Percentiles rank a stretch among this genome's conserved stretches.
phyloP scores from a whole-genome alignment of 495 filamentous ascomycete genomes.

The Oidiodendron maius region DNA sequence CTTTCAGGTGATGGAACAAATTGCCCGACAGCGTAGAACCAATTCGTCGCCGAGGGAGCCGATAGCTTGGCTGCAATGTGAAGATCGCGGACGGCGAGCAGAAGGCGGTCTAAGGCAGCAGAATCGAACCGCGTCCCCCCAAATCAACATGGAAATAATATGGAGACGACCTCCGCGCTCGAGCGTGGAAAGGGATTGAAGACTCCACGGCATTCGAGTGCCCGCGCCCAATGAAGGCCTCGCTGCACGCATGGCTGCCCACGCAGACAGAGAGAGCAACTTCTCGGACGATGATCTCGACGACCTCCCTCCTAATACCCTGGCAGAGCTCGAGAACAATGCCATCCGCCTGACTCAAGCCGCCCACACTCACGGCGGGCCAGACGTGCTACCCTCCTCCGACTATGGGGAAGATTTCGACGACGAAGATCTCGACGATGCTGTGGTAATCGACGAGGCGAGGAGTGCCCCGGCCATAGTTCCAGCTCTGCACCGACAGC shows the following conservation, averaged over 20 bases:
- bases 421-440: constrained; percentile 48
- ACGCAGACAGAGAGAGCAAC: constrained; percentile 45
- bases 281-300: constrained; percentile 62
- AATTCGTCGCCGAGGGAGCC: too few relatives aligned
- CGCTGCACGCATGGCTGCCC: constrained; percentile 52
- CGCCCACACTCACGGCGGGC: constrained; percentile 10
- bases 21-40: too few relatives aligned
- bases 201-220: too few relatives aligned
- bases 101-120: too few relatives aligned
- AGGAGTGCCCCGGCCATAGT: constrained; percentile 19
- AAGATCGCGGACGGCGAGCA: too few relatives aligned
- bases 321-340: constrained; percentile 49
- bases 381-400: constrained; percentile 26
- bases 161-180: too few relatives aligned
- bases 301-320: constrained; percentile 43
- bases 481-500: constrained; percentile 9
- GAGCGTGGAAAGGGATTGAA: too few relatives aligned
- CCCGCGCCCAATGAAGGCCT: constrained; percentile 35
- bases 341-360: constrained; percentile 47
- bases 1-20: too few relatives aligned
- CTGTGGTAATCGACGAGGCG: constrained; percentile 31
- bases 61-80: too few relatives aligned
- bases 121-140: too few relatives aligned
- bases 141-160: too few relatives aligned
- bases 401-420: constrained; percentile 50